Percentiles rank a stretch among this genome's conserved stretches.
These are phyloP conservation scores for Lentinula aciculospora DNA, from an alignment of 768 basidiomycete genomes.

Conservation along the genomic window DNA sequence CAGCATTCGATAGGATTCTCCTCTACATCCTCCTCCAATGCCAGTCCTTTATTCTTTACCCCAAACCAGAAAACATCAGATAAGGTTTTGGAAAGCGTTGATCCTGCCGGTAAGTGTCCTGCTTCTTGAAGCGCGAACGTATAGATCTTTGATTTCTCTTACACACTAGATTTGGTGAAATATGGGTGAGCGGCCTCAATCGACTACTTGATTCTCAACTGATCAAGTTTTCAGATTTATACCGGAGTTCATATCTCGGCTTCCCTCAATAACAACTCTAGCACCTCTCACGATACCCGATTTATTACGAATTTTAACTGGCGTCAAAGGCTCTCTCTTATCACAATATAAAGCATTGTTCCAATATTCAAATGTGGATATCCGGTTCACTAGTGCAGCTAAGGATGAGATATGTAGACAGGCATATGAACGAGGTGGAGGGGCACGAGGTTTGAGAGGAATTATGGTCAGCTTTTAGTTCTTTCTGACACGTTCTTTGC, in stretches of 20 bases:
- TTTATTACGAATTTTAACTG: slow-evolving; percentile 84
- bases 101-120: slow-evolving; percentile 49
- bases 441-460: slow-evolving; percentile 84
- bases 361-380: slow-evolving; percentile 77
- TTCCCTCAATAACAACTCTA: slow-evolving; percentile 89
- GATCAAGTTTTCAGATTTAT: slow-evolving; percentile 55
- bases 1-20: slow-evolving; percentile 88
- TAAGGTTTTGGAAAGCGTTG: slow-evolving; percentile 61
- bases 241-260: slow-evolving; percentile 89
- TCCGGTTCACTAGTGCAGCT: slow-evolving; percentile 79
- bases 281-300: slow-evolving; percentile 75
- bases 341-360: slow-evolving; percentile 88
- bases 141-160: not conserved
- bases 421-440: slow-evolving; percentile 79
- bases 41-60: slow-evolving; percentile 61
- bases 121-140: not conserved
- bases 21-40: slow-evolving; percentile 38
- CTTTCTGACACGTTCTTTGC: not conserved
- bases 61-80: slow-evolving; percentile 53
- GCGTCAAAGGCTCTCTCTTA: slow-evolving; percentile 86
- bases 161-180: slow-evolving; percentile 66
- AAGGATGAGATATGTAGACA: slow-evolving; percentile 76
- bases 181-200: slow-evolving; percentile 52
- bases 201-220: not conserved
- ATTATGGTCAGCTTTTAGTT: slow-evolving; percentile 58